Base-by-base conservation (phyloP, 495 filamentous ascomycete genomes). In the Neurospora intermedia region DNA sequence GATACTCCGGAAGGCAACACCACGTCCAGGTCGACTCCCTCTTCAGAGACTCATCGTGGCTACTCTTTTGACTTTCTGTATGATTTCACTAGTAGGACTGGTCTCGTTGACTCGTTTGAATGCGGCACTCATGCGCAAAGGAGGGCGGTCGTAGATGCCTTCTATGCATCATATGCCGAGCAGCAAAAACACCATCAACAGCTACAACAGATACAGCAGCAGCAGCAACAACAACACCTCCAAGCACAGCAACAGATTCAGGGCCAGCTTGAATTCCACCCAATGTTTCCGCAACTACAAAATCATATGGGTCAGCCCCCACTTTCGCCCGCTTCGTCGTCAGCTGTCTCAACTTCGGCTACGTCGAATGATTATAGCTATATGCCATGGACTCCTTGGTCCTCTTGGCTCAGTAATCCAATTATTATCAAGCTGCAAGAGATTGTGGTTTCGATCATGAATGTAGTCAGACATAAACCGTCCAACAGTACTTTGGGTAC, bases 1-100 rank as follows among this genome's bases (percentile, higher is more conserved):
- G 42, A 45, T 35, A 18, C 62, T 62, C 38, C 71, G n/a, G 69
- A 62, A 42, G 54, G 4, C 54, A 35, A 35, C 54, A 35, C 73
- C 73, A 18, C 18, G 20, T 27, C 38, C 45, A 41, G 43, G 69
- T 43, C 73, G 15, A 27, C 70, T 27, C 54, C 54, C 6, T 35
- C 59, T 10, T 72, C 76, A 11, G 69, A 74, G 13, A 35, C 27
- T 35, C 75, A 75, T 43, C 75, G 75, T 13, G 74, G 74, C 9
- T 78, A 79, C 38, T 77, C 75, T 5, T 79, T 80, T 27, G 31
- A 69, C 31, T 80, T 79, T 18, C 73, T 80, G 18, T 75, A 74
- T 69, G 75, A 78, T 74, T 80, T 80, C 71, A 80, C 78, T 15
- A 80, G 78, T 72, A 59, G 77, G 40, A 78, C 76, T 1, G 78